Base-by-base conservation (phyloP, 768 basidiomycete genomes). In the Austroboletus eburneus region DNA sequence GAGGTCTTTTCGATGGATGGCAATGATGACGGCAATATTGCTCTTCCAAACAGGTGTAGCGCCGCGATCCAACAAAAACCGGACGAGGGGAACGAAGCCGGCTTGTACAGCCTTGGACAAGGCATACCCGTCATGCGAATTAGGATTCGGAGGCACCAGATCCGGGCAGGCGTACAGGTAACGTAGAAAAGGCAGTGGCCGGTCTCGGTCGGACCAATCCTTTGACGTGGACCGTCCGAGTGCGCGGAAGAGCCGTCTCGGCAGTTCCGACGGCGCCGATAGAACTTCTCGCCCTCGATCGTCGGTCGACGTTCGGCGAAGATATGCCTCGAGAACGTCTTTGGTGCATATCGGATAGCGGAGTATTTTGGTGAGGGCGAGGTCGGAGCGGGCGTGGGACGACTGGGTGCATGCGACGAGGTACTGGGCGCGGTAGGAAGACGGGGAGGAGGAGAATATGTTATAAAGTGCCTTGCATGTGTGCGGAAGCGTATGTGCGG, bases 101-200 rank as follows among this genome's bases (percentile, higher is more conserved):
- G 77, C 80, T 30, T 83, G 72, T 2, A 91, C 87, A 2, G 93
- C 91, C 53, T 79, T 82, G 14, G 81, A 81, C 33, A 96, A 79
- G 0, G 86, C 83, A 58, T 93, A 96, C 1, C 93, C 94, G 3
- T 78, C 73, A 63, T 88, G 74, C 8, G 87, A 78, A 62, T 94
- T 80, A 12, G 75, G 59, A 24, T 82, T 69, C 1, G 81, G 76
- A 1, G 56, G 46, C 18, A 73, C 56, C 16, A 75, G 59, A 8
- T 58, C 65, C 6, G 76, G 68, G 34, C 59, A 57, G 20, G 59
- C 49, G 56, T 76, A 81, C 16, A 90, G 68, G 55, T 77, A 77
- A 34, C 70, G 75, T 4, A 91, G 74, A 43, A 85, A 77, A 1
- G 85, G 83, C 5, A 90, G 57, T 1, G 84, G 85, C 2, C 76